A percentile compares a stretch with the other conserved stretches of the same genome.
Evolutionary conservation across 768 basidiomycete genomes (phyloP).

Genomic region (Boletus edulis): DNA sequence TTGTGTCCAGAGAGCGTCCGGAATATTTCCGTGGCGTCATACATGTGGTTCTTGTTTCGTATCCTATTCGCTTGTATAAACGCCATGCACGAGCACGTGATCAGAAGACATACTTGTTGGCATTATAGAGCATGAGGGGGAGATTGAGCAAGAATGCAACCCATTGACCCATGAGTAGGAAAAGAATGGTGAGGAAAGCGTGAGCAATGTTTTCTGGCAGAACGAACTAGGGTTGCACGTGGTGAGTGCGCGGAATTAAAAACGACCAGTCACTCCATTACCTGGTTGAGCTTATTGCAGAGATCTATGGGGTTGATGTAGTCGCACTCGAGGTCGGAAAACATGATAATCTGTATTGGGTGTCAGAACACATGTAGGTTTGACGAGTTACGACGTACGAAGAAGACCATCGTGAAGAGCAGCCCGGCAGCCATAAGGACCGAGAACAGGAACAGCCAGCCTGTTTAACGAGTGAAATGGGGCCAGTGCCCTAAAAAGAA

Average conservation of each 20-base stretch:
- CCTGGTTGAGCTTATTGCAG: conserved; percentile 98
- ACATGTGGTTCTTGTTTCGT: conserved; percentile 93
- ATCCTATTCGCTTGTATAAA: conserved; percentile 52
- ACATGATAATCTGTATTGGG: conserved; percentile 90
- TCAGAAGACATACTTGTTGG: conserved; percentile 75
- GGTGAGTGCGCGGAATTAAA: neutral
- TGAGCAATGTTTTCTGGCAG: conserved; percentile 95
- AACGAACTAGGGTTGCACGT: conserved; percentile 68
- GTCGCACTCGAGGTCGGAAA: conserved; percentile 98
- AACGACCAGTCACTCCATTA: conserved; percentile 33
- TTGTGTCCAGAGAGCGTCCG: conserved; percentile 91
- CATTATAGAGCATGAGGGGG: conserved; percentile 86
- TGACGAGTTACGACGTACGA: conserved; percentile 58
- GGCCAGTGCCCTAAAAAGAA: neutral
- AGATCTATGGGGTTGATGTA: conserved; percentile 99
- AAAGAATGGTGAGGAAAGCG: conserved; percentile 84
- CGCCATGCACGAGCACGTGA: neutral
- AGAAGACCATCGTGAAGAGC: conserved; percentile 99
- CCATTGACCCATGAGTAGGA: conserved; percentile 97
- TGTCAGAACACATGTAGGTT: neutral
- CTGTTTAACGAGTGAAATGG: conserved; percentile 36
- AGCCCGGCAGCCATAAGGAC: conserved; percentile 94
- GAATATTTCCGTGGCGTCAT: conserved; percentile 99
- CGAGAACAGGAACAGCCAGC: conserved; percentile 96
- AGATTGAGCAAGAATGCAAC: conserved; percentile 86